Evolutionary conservation across 805 yeast species (phyloP).

Genomic region (Naumovozyma castellii): DNA sequence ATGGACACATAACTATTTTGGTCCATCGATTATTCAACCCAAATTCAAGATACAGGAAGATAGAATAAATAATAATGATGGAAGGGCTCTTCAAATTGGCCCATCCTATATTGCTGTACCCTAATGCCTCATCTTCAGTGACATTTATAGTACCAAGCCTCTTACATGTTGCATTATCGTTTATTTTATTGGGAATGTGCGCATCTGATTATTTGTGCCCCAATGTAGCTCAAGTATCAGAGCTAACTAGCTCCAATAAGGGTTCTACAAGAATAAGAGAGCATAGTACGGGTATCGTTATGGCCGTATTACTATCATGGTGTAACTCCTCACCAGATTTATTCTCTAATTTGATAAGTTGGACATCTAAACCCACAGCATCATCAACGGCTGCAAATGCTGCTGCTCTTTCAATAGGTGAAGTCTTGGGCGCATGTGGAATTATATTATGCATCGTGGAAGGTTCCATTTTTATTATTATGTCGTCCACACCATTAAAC

Average conservation of each 20-base stretch:
- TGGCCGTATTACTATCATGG: constrained; percentile 29
- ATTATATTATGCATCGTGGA: constrained; percentile 29
- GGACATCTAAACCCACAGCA: constrained; percentile 17
- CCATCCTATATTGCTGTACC: constrained; percentile 24
- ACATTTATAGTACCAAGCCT: constrained; percentile 19
- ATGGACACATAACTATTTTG: too few species aligned
- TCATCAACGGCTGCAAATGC: constrained; percentile 11
- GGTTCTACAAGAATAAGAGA: constrained; percentile 1
- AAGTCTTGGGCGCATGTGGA: constrained; percentile 32
- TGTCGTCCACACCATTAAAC: constrained; percentile 14
- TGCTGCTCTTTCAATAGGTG: constrained; percentile 29
- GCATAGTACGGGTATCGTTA: constrained; percentile 14
- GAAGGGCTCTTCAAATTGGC: constrained; percentile 17
- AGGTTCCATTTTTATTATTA: constrained; percentile 26
- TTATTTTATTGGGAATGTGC: constrained; percentile 27
- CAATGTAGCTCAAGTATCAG: constrained; percentile 27
- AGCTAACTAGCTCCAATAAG: constrained; percentile 7
- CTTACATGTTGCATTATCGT: constrained; percentile 20
- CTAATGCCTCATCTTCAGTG: constrained; percentile 12
- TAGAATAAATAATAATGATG: constrained; percentile 6
- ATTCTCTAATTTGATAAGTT: constrained; percentile 29
- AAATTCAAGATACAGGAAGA: neutral
- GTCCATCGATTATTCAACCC: neutral
- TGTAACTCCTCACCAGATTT: constrained; percentile 32
- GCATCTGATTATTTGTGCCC: constrained; percentile 31